Base-by-base conservation (phyloP, 371 early-diverging fungal genomes). In the Dichotomocladium elegans region DNA sequence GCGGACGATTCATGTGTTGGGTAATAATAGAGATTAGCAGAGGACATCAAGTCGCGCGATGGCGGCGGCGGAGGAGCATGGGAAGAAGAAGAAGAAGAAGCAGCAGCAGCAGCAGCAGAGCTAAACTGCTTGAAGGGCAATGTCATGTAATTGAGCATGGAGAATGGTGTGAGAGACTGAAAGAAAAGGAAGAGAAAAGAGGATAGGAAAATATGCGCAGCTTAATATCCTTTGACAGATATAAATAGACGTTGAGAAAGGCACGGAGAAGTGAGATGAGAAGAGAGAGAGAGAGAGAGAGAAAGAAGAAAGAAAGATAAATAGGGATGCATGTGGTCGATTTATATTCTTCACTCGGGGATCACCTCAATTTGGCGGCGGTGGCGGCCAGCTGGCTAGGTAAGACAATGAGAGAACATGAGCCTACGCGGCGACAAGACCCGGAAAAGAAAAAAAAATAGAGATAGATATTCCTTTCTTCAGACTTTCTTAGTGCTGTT, bases 101-200 rank as follows among this genome's bases (percentile, higher is more conserved):
- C 37, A 17, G 37, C 7, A 21, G 37, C 21, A 21, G 37, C 21
- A 7, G 37, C 21, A 21, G 37, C 21, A 17, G 37, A n/a, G 21
- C 37, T 37, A 21, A 21, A 21, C 37, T 37, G n/a, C 37, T 17
- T 37, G 15, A 17, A 17, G 37, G 21, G 49, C 31, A 31, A 31
- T 25, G 31, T 48, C 49, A 48, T 48, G 34, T 48, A 48, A 24
- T 35, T 31, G 49, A 48, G 35, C 49, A 48, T 48, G 17, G 6
- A 17, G 9, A 12, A 19, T 28, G 28, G 25, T 22, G 28, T 41
- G 15, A 41, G 19, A 30, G 30, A 27, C 24, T 31, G 34, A 34
- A 29, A 35, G 41, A 51, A 35, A 30, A 27, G 33, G 42, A 5
- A 41, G 28, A 27, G 28, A 9, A n/a, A n/a, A n/a, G n/a, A n/a